Conservation (phyloP, 441 rosid genomes). For the Gossypium laxum region DNA sequence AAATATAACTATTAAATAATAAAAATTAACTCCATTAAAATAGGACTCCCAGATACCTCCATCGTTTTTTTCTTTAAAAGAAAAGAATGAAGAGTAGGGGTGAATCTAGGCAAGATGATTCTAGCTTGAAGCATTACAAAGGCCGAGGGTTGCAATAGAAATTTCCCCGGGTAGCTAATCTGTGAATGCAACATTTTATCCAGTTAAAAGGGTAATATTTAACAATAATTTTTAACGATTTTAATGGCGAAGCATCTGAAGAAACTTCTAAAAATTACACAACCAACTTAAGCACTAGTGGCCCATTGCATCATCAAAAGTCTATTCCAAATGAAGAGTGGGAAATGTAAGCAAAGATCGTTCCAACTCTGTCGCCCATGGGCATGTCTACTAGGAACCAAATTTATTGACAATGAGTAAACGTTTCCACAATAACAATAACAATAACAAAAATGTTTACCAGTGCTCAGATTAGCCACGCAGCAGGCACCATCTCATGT, state of each 20-base stretch:
- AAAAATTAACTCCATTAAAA: too few species aligned
- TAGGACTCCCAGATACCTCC: neutral
- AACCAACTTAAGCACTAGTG: neutral
- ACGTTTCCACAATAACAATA: neutral
- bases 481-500: neutral
- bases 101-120: neutral
- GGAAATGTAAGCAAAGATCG: neutral
- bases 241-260: neutral
- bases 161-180: neutral
- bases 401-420: constrained; percentile 6
- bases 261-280: neutral
- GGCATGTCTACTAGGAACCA: neutral
- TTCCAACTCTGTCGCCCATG: neutral
- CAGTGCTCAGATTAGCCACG: neutral
- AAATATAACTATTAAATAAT: neutral
- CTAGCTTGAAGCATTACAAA: neutral
- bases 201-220: neutral
- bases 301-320: neutral
- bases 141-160: neutral
- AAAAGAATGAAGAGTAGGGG: neutral
- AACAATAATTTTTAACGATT: neutral
- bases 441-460: neutral
- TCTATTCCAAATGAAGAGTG: neutral
- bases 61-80: neutral
- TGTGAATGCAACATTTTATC: neutral